Evolutionary conservation across 2,329 filamentous ascomycete species (phyloP).

Genomic region (Neofusicoccum ribis): DNA sequence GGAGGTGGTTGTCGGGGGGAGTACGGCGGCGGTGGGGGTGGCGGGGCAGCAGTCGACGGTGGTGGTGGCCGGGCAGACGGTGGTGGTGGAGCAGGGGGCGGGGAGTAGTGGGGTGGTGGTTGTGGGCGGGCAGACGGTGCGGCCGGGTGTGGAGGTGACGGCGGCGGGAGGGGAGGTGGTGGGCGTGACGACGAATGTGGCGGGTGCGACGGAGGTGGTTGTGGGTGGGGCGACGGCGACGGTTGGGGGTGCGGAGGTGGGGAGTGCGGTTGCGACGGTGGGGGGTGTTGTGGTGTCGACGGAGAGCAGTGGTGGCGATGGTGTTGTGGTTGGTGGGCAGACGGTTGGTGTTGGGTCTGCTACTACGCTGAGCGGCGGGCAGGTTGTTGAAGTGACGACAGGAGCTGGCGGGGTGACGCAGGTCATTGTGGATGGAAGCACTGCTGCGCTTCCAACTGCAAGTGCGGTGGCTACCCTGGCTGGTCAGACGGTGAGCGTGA

Average conservation of each 20-base stretch:
- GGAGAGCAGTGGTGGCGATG: neutral
- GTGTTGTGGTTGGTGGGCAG: neutral
- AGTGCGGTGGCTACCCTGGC: neutral
- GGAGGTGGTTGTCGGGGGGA: no score
- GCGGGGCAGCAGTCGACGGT: no score
- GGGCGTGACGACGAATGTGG: neutral
- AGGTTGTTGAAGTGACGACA: slow-evolving; percentile 24
- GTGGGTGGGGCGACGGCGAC: neutral
- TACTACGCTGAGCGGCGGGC: slow-evolving; percentile 27
- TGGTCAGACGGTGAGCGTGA: neutral
- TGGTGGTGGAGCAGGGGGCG: no score
- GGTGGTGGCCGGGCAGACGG: no score
- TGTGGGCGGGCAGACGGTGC: neutral
- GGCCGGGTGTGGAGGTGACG: neutral
- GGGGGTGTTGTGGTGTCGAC: neutral
- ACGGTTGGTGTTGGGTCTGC: slow-evolving; percentile 30
- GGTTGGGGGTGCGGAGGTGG: neutral
- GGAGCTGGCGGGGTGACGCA: neutral
- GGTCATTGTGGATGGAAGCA: neutral
- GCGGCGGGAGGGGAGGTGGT: neutral
- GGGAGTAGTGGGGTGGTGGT: neutral
- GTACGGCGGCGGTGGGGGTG: no score
- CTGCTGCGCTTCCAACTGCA: neutral
- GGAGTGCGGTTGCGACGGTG: neutral
- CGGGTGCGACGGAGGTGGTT: neutral